These are phyloP conservation scores for Corymbia maculata DNA, from an alignment of 345 rosid species.

Conservation along the genomic window DNA sequence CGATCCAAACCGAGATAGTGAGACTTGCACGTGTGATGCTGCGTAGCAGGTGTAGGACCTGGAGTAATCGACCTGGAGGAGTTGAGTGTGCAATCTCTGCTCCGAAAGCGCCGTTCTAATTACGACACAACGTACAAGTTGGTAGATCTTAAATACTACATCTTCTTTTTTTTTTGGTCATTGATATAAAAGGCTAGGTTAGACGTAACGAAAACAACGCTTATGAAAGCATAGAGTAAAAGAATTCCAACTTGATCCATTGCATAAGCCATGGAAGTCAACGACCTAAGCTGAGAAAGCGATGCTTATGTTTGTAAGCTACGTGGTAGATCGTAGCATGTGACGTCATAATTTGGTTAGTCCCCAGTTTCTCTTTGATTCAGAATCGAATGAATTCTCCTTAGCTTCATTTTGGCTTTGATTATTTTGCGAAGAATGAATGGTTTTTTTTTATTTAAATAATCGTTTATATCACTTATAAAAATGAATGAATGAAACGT, in stretches of 20 bases:
- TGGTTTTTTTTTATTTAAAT: too few species aligned
- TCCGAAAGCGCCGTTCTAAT: background rate
- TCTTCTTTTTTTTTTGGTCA: too few species aligned
- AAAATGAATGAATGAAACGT: too few species aligned
- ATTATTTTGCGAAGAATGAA: too few species aligned
- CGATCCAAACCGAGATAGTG: background rate
- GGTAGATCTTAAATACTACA: background rate
- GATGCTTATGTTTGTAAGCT: background rate
- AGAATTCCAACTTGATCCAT: background rate
- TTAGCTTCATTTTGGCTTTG: background rate
- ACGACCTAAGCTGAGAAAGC: background rate
- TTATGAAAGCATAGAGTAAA: background rate
- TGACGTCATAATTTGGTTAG: background rate
- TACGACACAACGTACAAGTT: background rate
- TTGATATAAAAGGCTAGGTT: background rate
- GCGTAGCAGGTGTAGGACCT: background rate
- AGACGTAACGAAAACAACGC: background rate
- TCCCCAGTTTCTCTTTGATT: background rate
- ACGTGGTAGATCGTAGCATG: background rate
- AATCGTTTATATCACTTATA: too few species aligned
- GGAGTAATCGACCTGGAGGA: background rate
- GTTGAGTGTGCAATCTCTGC: background rate
- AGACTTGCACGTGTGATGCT: background rate
- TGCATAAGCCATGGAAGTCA: background rate
- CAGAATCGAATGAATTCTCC: background rate